A percentile compares a stretch with the other conserved stretches of the same genome.
Evolutionary conservation across 2,329 filamentous ascomycete genomes (phyloP).

Genomic region (Colletotrichum acutatum): DNA sequence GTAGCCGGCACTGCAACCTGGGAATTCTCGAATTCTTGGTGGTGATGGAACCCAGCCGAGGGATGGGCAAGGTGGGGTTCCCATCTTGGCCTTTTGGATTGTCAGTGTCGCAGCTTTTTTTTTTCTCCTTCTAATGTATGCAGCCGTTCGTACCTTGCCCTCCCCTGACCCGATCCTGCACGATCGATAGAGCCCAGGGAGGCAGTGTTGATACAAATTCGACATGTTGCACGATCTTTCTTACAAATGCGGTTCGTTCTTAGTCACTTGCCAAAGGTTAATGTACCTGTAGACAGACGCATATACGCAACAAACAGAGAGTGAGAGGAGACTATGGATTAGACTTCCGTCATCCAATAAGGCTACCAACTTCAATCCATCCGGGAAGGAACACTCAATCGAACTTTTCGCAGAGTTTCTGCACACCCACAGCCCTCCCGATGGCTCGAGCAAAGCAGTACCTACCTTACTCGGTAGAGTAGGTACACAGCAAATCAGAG

Average conservation of each 20-base stretch:
- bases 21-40: neutral
- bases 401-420: constrained; percentile 1
- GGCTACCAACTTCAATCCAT: neutral
- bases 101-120: neutral
- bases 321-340: neutral
- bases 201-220: constrained; percentile 25
- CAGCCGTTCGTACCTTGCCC: neutral
- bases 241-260: neutral
- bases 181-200: neutral
- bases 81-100: neutral
- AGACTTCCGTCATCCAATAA: constrained; percentile 26
- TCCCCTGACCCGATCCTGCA: neutral
- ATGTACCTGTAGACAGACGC: no score
- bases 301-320: no score
- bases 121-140: no score
- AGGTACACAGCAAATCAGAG: neutral
- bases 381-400: constrained; percentile 4
- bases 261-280: neutral
- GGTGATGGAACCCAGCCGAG: neutral
- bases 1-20: constrained; percentile 8
- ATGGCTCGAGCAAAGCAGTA: constrained; percentile 14
- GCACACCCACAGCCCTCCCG: constrained; percentile 7
- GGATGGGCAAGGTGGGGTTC: neutral
- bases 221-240: neutral
- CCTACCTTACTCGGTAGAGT: no score